Conservation (phyloP, 768 basidiomycete genomes). For the Boletus sp. region DNA sequence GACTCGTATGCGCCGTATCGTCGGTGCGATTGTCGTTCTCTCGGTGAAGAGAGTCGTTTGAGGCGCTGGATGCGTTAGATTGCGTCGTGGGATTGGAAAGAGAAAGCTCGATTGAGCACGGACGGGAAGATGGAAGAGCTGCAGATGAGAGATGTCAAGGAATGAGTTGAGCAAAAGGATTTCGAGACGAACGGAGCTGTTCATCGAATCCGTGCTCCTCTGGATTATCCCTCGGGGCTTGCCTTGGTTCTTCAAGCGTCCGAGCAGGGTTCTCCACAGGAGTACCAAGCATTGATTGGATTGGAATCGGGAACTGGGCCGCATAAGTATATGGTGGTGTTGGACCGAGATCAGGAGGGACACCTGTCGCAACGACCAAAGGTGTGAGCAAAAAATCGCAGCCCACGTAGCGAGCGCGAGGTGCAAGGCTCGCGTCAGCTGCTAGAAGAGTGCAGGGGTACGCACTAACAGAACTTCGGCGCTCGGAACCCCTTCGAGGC, state of each 20-base stretch:
- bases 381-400: background rate
- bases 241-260: conserved; percentile 24
- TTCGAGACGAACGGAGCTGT: background rate
- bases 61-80: conserved; percentile 7
- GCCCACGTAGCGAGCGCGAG: background rate
- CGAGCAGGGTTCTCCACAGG: conserved; percentile 10
- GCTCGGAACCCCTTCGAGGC: conserved; percentile 3
- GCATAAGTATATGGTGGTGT: conserved; percentile 24
- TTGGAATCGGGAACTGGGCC: background rate
- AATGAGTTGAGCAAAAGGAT: background rate
- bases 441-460: background rate
- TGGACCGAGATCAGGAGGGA: conserved; percentile 15
- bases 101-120: background rate
- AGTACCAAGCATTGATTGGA: background rate
- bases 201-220: conserved; percentile 4
- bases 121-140: conserved; percentile 1
- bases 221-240: conserved; percentile 5
- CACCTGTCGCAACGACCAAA: background rate
- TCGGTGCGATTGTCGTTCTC: background rate
- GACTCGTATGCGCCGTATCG: background rate
- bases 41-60: conserved; percentile 1
- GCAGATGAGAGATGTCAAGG: background rate
- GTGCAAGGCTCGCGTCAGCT: background rate
- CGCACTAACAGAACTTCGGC: background rate
- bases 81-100: background rate